Evolutionary conservation across 2,329 filamentous ascomycete species (phyloP), one percentile per base, ranked within the genome.

Genomic region (Aspergillus fumigatus): DNA sequence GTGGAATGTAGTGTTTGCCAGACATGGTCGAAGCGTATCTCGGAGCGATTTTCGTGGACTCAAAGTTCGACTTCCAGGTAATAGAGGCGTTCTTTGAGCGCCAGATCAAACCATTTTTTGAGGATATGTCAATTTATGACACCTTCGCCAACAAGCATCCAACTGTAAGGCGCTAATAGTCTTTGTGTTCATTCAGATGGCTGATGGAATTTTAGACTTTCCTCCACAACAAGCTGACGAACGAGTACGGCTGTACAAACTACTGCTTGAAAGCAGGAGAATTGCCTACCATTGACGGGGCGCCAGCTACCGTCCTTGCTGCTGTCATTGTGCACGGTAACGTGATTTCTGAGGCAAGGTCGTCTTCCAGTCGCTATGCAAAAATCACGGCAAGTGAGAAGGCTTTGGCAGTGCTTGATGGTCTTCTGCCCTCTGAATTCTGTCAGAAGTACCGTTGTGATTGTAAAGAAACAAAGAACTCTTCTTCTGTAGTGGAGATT

Each of bases 31-130:
- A 99, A 78, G 85, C 93, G 0, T 94, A 92, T 65, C 77, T 97
- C 2, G 94, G 92, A 1, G 93, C 93, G 21, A 81, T 97, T 23
- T 97, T 97, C 70, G 88, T 99, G 10, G 94, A 99, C 73, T 88
- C 90, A 0, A 79, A 82, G 48, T 97, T 93, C 74, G 77, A 94
- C 67, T 97, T 88, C 72, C 71, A 72, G 11, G 80, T 86, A 19
- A 88, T 97, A 1, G 84, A 88, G 60, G 69, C 70, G 0, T 97
- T 99, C 75, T 97, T 96, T 73, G 74, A 84, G n/a, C 70, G 66
- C 14, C 85, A 92, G 61, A 82, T 97, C 54, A 81, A 82, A 55
- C 86, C 85, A 2, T 96, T 86, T 75, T 97, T 97, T 70, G 79
- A 83, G 52, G 88, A 97, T 72, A 96, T 97, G 86, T 78, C 80